Conservation (phyloP, 2,329 filamentous ascomycete genomes). For the Neofusicoccum kwambonambiense region DNA sequence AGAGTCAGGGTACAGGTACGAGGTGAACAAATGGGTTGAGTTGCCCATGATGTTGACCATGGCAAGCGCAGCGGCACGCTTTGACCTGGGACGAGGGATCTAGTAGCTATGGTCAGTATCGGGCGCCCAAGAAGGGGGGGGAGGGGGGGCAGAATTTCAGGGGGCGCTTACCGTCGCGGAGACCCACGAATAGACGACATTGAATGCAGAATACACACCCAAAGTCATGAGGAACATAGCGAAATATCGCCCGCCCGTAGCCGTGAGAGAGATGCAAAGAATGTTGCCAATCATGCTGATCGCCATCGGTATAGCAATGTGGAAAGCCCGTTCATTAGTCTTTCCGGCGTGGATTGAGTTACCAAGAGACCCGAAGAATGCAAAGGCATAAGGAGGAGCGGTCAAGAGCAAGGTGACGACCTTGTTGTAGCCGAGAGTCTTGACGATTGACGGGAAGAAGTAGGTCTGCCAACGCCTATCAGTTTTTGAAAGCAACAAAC, state of each 20-base stretch:
- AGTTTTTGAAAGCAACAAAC: neutral
- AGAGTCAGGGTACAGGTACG: slow-evolving; percentile 1
- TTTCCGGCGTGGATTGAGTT: slow-evolving; percentile 44
- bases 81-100: slow-evolving; percentile 33
- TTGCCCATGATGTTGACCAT: slow-evolving; percentile 21
- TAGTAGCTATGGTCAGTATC: neutral
- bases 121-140: slow-evolving; percentile 9
- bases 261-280: slow-evolving; percentile 55
- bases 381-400: slow-evolving; percentile 59
- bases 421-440: slow-evolving; percentile 22
- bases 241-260: slow-evolving; percentile 41
- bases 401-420: slow-evolving; percentile 1
- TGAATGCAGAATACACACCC: slow-evolving; percentile 33
- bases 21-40: neutral
- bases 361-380: slow-evolving; percentile 53
- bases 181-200: slow-evolving; percentile 39
- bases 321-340: slow-evolving; percentile 44
- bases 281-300: slow-evolving; percentile 53
- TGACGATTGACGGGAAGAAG: slow-evolving; percentile 57
- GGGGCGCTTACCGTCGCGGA: slow-evolving; percentile 18
- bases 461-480: slow-evolving; percentile 59
- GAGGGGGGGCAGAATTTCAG: too few species aligned
- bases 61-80: slow-evolving; percentile 18
- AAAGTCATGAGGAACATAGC: slow-evolving; percentile 22
- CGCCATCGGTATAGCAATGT: slow-evolving; percentile 45